Evolutionary conservation across 1,284 basidiomycete species (phyloP), one percentile per base, ranked within the genome.

Genomic region (Cryptococcus sp.): DNA sequence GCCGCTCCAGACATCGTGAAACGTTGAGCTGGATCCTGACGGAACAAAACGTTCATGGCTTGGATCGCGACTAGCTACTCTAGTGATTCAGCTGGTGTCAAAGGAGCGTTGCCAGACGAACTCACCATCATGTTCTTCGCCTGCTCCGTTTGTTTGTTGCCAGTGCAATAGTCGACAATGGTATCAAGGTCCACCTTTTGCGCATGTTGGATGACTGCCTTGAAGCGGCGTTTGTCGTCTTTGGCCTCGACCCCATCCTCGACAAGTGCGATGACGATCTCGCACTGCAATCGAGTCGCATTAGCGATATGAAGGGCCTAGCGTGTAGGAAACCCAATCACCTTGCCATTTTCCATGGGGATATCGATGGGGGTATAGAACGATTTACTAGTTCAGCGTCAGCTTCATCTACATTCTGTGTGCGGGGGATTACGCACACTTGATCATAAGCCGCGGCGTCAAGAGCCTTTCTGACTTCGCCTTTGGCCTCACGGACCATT

Each of bases 1-100:
- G 71, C 70, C 10, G 76, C 73, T 23, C 77, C 77, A 29, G 73
- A 70, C 44, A 75, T 67, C n/a, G 66, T 68, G 65, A 58, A 78
- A 20, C 61, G 57, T 47, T 52, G 50, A 16, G 63, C 59, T 2
- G 74, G 69, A 41, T 74, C 70, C 57, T 78, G 72, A 46, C 77
- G 69, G 50, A 79, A 64, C 11, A 78, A 58, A 13, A 79, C 64
- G 59, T 78, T 78, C 59, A 70, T 62, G 7, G 74, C 71, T 64
- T 75, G 74, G 44, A 76, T 65, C 3, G 73, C 75, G 10, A 69
- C 69, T 23, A 73, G 56, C 72, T 73, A 44, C 26, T 11, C 40
- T 46, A 11, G 15, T 48, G 44, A 11, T 22, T 17, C 54, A 29
- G 16, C 15, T 20, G 13, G 3, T 13, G 20, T 41, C 34, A 5